These are phyloP conservation scores for Colletotrichum horii DNA, from an alignment of 2,329 filamentous ascomycete species.

Conservation along the genomic window DNA sequence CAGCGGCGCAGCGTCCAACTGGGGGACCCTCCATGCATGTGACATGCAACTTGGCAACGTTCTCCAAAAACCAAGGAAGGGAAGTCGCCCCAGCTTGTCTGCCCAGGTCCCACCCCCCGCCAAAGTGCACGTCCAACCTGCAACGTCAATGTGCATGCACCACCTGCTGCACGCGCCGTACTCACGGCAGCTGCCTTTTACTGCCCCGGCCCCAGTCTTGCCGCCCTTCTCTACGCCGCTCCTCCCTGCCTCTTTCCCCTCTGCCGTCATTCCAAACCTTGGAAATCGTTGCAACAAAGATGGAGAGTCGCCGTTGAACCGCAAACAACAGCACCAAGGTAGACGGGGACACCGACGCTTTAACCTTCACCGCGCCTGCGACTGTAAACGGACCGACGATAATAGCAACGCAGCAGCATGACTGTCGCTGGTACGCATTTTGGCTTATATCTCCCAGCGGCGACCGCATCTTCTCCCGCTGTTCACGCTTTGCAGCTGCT, in stretches of 20 bases:
- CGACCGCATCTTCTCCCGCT: background rate
- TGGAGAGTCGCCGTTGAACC: constrained; percentile 9
- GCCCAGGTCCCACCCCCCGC: constrained; percentile 1
- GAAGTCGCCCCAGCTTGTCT: constrained; percentile 1
- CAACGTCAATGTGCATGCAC: constrained; percentile 22
- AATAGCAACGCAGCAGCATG: constrained; percentile 14
- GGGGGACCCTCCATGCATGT: constrained; percentile 18
- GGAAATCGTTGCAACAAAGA: constrained; percentile 9
- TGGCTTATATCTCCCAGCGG: background rate
- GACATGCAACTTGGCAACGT: constrained; percentile 18
- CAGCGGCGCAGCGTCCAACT: background rate
- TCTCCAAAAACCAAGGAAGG: constrained; percentile 21
- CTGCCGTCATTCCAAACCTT: constrained; percentile 18
- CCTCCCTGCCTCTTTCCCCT: background rate
- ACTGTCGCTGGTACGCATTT: background rate
- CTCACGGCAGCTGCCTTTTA: background rate
- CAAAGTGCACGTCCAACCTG: constrained; percentile 14
- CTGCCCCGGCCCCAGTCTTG: constrained; percentile 3
- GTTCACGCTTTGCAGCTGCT: background rate
- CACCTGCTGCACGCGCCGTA: background rate
- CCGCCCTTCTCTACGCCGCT: background rate
- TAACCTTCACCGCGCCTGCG: background rate
- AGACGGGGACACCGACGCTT: constrained; percentile 7
- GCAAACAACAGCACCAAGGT: background rate
- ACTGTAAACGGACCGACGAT: constrained; percentile 12